These are phyloP conservation scores for Rubroboletus satanas DNA, from an alignment of 768 basidiomycete genomes.

Conservation along the genomic window DNA sequence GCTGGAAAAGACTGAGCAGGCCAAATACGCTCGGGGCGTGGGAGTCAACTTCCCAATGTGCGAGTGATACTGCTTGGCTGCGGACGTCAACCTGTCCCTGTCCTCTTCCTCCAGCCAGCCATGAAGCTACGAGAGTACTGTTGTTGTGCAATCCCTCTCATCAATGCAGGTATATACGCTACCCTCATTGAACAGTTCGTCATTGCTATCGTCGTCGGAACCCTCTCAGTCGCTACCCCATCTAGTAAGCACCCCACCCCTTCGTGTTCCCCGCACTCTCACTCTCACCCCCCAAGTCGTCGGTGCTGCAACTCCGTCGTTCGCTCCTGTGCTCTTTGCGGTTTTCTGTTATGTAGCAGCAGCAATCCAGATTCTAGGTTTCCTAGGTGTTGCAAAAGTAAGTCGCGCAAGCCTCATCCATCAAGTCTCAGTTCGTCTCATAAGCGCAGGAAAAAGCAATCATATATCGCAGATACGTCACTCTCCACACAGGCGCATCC, in stretches of 20 bases:
- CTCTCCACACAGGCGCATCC: slow-evolving; percentile 54
- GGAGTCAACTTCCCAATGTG: slow-evolving; percentile 10
- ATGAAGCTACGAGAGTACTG: slow-evolving; percentile 87
- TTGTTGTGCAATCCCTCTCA: slow-evolving; percentile 87
- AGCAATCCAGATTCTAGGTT: slow-evolving; percentile 75
- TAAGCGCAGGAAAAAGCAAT: slow-evolving; percentile 59
- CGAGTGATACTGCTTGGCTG: not conserved
- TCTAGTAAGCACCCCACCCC: slow-evolving; percentile 51
- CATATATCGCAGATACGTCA: slow-evolving; percentile 65
- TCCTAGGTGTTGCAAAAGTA: slow-evolving; percentile 79
- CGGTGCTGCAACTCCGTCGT: slow-evolving; percentile 77
- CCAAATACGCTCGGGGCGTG: slow-evolving; percentile 18
- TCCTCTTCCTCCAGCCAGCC: slow-evolving; percentile 1
- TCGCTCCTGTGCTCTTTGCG: slow-evolving; percentile 70
- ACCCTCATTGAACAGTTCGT: slow-evolving; percentile 75
- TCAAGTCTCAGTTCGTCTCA: slow-evolving; percentile 1
- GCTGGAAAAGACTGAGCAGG: slow-evolving; percentile 18
- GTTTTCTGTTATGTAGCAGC: slow-evolving; percentile 74
- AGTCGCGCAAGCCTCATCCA: not conserved
- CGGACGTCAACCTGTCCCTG: not conserved
- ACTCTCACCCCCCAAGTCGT: slow-evolving; percentile 54
- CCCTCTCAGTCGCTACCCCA: slow-evolving; percentile 73
- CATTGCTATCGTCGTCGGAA: slow-evolving; percentile 61
- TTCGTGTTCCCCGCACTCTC: slow-evolving; percentile 1
- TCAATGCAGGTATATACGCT: slow-evolving; percentile 87